These are phyloP conservation scores for Rhizoclosmatium sp. DNA, from an alignment of 192 early-diverging fungal species.

Conservation along the genomic window DNA sequence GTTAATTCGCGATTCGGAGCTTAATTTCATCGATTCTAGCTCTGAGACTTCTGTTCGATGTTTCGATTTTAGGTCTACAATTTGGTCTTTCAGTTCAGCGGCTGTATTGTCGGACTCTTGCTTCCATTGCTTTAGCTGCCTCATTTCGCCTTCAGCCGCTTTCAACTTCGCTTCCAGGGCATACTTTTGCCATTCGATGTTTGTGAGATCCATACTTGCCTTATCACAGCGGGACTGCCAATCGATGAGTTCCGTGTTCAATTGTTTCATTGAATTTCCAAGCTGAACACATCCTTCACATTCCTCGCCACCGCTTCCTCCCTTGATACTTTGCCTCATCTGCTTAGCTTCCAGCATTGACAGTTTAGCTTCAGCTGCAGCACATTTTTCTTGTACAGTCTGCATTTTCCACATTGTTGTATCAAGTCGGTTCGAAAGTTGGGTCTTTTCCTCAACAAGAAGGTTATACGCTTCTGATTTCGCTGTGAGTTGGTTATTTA, in stretches of 20 bases:
- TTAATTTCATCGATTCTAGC: background rate
- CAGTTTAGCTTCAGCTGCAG: slow-evolving; percentile 18
- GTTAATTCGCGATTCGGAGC: background rate
- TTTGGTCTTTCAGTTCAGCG: background rate
- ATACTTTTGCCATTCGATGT: slow-evolving; percentile 34
- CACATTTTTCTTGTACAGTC: slow-evolving; percentile 18
- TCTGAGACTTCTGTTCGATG: slow-evolving; percentile 5
- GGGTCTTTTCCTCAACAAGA: slow-evolving; percentile 21
- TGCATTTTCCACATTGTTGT: slow-evolving; percentile 35
- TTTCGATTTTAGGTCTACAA: background rate
- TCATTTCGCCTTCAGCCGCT: background rate
- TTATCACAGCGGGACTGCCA: slow-evolving; percentile 29
- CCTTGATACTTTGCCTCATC: background rate
- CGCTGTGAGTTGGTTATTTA: background rate
- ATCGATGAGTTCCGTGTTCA: slow-evolving; percentile 7
- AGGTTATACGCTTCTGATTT: background rate
- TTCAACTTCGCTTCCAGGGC: slow-evolving; percentile 26
- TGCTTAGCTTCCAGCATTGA: slow-evolving; percentile 1
- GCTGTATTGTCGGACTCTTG: background rate
- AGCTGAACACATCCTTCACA: slow-evolving; percentile 22
- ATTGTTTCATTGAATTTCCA: slow-evolving; percentile 23
- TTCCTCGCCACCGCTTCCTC: background rate
- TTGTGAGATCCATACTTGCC: slow-evolving; percentile 17
- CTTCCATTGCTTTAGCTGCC: background rate
- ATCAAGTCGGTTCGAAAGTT: slow-evolving; percentile 25